Conservation (phyloP, 768 basidiomycete species). For the Lentinus brumalis region DNA sequence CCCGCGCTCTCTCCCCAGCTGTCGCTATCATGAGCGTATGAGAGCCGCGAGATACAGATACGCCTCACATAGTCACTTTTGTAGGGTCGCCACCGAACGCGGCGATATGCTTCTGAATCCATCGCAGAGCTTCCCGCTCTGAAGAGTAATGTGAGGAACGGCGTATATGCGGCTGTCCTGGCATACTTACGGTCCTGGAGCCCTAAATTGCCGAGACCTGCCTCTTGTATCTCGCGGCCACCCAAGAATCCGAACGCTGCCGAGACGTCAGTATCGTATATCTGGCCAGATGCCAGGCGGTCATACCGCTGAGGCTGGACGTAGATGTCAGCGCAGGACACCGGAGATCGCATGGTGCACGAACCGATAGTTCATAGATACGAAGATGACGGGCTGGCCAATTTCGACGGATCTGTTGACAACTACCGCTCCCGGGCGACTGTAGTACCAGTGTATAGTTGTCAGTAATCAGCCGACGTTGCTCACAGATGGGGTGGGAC, state of each 20-base stretch:
- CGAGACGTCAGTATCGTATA: not conserved
- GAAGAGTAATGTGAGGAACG: not conserved
- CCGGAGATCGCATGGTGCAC: not conserved
- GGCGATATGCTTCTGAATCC: slow-evolving; percentile 43
- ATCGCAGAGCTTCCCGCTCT: slow-evolving; percentile 44
- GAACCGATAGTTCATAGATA: slow-evolving; percentile 56
- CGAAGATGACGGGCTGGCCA: slow-evolving; percentile 49
- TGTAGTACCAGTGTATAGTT: not conserved
- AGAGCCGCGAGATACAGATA: not conserved
- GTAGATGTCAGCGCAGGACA: not conserved
- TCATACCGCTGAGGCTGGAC: slow-evolving; percentile 6
- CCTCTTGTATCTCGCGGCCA: slow-evolving; percentile 41
- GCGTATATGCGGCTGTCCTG: not conserved
- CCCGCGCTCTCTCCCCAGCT: slow-evolving; percentile 42
- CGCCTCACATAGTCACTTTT: slow-evolving; percentile 43
- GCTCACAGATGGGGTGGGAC: not conserved
- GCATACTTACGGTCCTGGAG: slow-evolving; percentile 48
- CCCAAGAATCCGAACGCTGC: slow-evolving; percentile 45
- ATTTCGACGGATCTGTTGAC: slow-evolving; percentile 43
- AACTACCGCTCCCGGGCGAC: slow-evolving; percentile 16
- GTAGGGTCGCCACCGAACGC: slow-evolving; percentile 46
- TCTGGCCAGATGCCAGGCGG: not conserved
- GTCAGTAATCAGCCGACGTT: not conserved
- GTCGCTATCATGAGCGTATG: not conserved
- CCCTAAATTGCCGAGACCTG: slow-evolving; percentile 49